phyloP scores from a whole-genome alignment of 352 stramenopile genomes.

The Labyrinthula sp. region DNA sequence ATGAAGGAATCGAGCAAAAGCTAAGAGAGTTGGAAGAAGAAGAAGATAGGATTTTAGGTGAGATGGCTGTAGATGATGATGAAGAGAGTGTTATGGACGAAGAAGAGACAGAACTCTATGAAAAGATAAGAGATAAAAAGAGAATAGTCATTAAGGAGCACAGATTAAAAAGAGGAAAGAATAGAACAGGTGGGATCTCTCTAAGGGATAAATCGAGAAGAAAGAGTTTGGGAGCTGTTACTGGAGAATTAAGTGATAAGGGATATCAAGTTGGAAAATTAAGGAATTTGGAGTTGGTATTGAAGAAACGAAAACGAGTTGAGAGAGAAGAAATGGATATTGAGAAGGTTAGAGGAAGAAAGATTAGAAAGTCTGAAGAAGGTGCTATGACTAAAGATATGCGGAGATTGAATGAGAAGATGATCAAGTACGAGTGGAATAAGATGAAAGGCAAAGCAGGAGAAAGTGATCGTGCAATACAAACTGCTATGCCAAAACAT shows the following conservation, averaged over 20 bases:
- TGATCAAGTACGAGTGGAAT: constrained; percentile 1
- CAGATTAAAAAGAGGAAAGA: constrained; percentile 21
- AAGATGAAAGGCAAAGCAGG: constrained; percentile 11
- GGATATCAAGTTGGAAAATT: constrained; percentile 10
- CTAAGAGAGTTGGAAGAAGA: constrained; percentile 82
- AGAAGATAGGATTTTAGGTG: constrained; percentile 63
- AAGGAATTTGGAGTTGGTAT: neutral
- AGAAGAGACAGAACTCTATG: constrained; percentile 66
- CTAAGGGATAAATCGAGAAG: neutral
- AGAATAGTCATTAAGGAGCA: constrained; percentile 35
- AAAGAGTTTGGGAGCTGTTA: constrained; percentile 4
- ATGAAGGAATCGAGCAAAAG: constrained; percentile 87
- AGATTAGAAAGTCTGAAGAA: neutral
- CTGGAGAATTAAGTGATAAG: constrained; percentile 13
- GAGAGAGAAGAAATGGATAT: neutral
- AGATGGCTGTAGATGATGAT: constrained; percentile 62
- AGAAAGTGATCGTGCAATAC: constrained; percentile 25
- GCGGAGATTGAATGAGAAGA: constrained; percentile 21
- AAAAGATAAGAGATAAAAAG: constrained; percentile 74
- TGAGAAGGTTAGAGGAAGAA: constrained; percentile 1
- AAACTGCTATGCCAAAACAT: constrained; percentile 33
- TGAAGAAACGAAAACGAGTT: constrained; percentile 1
- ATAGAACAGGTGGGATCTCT: constrained; percentile 1
- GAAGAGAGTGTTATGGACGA: constrained; percentile 69
- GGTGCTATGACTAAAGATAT: neutral